Conservation (phyloP, 352 stramenopile species). For the Pythium dissimile region DNA sequence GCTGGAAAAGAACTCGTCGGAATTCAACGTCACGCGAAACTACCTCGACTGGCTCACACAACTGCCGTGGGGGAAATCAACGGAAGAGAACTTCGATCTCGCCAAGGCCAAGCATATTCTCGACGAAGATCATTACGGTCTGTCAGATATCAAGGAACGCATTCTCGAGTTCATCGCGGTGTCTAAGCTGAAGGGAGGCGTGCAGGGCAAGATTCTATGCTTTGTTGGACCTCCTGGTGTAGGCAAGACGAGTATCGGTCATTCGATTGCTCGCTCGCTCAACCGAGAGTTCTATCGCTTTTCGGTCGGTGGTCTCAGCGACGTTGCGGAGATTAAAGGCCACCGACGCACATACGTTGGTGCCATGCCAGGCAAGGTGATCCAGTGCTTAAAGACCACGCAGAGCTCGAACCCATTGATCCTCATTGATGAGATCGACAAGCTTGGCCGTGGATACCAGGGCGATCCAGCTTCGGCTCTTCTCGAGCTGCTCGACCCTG, state of each 20-base stretch:
- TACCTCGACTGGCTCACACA: conserved; percentile 99
- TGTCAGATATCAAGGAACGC: conserved; percentile 98
- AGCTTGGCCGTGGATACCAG: conserved; percentile 80
- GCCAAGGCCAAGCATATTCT: conserved; percentile 90
- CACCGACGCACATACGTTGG: conserved; percentile 98
- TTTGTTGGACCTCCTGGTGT: conserved; percentile 94
- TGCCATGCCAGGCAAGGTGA: conserved; percentile 98
- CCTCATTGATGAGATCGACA: conserved; percentile 97
- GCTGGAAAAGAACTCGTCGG: conserved; percentile 97
- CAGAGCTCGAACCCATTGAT: conserved; percentile 97
- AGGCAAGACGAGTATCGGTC: conserved; percentile 94
- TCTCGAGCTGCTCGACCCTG: conserved; percentile 96
- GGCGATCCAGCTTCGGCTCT: conserved; percentile 95
- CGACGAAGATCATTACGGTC: conserved; percentile 97
- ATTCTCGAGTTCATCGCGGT: conserved; percentile 99
- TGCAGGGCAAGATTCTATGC: conserved; percentile 98
- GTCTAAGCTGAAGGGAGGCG: conserved; percentile 93
- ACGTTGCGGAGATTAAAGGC: conserved; percentile 98
- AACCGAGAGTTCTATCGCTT: conserved; percentile 99
- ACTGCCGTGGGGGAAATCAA: conserved; percentile 96
- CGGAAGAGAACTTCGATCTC: conserved; percentile 97
- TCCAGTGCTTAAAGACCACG: conserved; percentile 98
- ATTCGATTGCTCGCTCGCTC: conserved; percentile 95
- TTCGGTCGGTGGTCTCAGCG: conserved; percentile 95
- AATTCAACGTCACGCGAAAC: conserved; percentile 98